Evolutionary conservation across 2,329 filamentous ascomycete genomes (phyloP), one percentile per base, ranked within the genome.

Genomic region (Diaporthe sp.): DNA sequence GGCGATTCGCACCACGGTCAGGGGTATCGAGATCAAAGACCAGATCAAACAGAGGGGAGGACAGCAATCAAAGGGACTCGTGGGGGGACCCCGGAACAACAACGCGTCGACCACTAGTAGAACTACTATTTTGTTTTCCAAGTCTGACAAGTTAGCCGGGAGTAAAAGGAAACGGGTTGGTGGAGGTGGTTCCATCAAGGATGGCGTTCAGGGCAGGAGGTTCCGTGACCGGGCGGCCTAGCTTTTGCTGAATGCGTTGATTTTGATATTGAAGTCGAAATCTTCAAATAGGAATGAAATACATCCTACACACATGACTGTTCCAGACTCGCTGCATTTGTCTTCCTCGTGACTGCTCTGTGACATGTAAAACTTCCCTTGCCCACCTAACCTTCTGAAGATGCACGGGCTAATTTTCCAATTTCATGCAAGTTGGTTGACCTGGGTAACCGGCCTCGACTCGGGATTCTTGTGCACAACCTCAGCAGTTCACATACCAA

Each of bases 1-100:
- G 86, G 81, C 83, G 73, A 78, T 89, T 9, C 82, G 81, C 71
- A 80, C 85, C 53, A 85, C 88, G 78, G 83, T 85, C 77, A 79
- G 80, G 72, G 84, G 80, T 78, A 80, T 83, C 50, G 76, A 78
- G 39, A 77, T 77, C 71, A 77, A 77, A 68, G 73, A 77, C 51
- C 44, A 69, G 61, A 30, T 69, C 13, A 56, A 72, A 32, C 58
- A 66, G 56, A 70, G 39, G 30, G 50, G 35, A 37, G 61, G 44
- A 58, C 37, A 53, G 25, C 56, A 66, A 12, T 25, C 4, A 10
- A 27, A 69, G 42, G 47, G 63, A 53, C 63, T 61, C 35, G 50
- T 15, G 70, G 53, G 30, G 32, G 70, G 70, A 55, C 70, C 70
- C 56, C 70, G 70, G 70, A 61, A 51, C 47, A 51, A 12, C 27